Conservation (phyloP, 495 filamentous ascomycete genomes). For the Talaromyces thailandensis region DNA sequence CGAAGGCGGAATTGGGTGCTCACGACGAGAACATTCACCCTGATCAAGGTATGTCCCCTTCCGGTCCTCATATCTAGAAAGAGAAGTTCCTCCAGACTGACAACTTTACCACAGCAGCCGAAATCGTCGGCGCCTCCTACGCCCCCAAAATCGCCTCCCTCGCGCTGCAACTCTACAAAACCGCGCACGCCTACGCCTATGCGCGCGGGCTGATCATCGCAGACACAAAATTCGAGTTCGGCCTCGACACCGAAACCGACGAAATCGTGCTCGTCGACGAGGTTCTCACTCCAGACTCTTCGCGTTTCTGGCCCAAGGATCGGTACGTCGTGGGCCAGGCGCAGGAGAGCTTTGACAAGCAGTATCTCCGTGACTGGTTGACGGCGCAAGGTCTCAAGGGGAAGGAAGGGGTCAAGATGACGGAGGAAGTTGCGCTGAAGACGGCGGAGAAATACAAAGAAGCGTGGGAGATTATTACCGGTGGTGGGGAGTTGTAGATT, state of each 20-base stretch:
- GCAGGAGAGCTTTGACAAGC: conserved; percentile 87
- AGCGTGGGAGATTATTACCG: conserved; percentile 63
- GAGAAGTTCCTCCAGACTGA: too few species aligned
- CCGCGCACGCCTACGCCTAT: conserved; percentile 64
- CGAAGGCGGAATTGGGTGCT: conserved; percentile 76
- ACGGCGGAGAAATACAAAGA: conserved; percentile 60
- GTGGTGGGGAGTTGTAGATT: conserved; percentile 16
- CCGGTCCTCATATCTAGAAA: too few species aligned
- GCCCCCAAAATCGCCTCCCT: conserved; percentile 68
- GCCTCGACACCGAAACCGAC: conserved; percentile 60
- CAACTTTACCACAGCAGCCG: conserved; percentile 31
- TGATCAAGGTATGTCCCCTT: conserved; percentile 40
- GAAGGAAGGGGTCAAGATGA: conserved; percentile 58
- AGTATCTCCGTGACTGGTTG: conserved; percentile 84
- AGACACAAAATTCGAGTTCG: conserved; percentile 82
- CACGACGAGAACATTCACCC: conserved; percentile 90
- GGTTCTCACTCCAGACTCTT: conserved; percentile 80
- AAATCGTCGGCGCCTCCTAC: conserved; percentile 65
- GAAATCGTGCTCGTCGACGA: conserved; percentile 85
- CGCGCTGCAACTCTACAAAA: conserved; percentile 62
- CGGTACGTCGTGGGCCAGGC: conserved; percentile 62
- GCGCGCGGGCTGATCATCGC: conserved; percentile 84
- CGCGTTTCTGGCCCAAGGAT: conserved; percentile 79
- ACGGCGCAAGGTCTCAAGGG: conserved; percentile 60
- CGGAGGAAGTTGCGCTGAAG: conserved; percentile 50